These are phyloP conservation scores for Suillus ampliporus DNA, from an alignment of 768 basidiomycete genomes.

Conservation along the genomic window DNA sequence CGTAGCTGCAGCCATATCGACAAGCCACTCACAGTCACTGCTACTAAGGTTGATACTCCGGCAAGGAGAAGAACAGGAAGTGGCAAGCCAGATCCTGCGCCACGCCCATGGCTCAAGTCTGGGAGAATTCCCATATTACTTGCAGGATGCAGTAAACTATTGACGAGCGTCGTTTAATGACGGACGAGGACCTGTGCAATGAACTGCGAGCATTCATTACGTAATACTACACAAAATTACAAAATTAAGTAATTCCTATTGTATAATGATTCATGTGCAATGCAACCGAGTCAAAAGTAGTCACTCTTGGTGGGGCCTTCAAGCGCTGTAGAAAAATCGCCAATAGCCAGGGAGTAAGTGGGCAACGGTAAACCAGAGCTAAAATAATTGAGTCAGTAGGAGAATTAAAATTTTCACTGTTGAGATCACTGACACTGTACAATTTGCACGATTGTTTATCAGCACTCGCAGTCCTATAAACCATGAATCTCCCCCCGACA, in stretches of 20 bases:
- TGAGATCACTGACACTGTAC: slow-evolving; percentile 12
- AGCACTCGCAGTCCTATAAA: slow-evolving; percentile 7
- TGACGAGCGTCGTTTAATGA: not conserved
- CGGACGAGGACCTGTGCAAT: not conserved
- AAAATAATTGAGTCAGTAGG: not conserved
- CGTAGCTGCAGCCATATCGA: slow-evolving; percentile 84
- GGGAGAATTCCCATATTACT: slow-evolving; percentile 18
- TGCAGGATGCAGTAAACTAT: slow-evolving; percentile 1
- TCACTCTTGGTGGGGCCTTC: too few relatives aligned
- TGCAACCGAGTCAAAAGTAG: too few relatives aligned
- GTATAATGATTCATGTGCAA: too few relatives aligned
- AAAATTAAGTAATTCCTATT: not conserved
- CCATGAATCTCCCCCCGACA: slow-evolving; percentile 8
- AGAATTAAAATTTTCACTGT: too few relatives aligned
- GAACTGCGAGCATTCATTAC: not conserved
- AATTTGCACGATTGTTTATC: slow-evolving; percentile 12
- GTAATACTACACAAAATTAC: not conserved
- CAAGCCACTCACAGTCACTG: slow-evolving; percentile 72
- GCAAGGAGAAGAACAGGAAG: slow-evolving; percentile 62
- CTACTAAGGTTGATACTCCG: slow-evolving; percentile 67
- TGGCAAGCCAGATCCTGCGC: slow-evolving; percentile 67
- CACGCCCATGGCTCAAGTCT: slow-evolving; percentile 37
- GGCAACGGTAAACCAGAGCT: slow-evolving; percentile 12
- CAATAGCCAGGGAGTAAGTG: slow-evolving; percentile 17
- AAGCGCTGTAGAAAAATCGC: slow-evolving; percentile 14